Evolutionary conservation across 2,329 filamentous ascomycete genomes (phyloP).

Genomic region (Arachnomyces sp.): DNA sequence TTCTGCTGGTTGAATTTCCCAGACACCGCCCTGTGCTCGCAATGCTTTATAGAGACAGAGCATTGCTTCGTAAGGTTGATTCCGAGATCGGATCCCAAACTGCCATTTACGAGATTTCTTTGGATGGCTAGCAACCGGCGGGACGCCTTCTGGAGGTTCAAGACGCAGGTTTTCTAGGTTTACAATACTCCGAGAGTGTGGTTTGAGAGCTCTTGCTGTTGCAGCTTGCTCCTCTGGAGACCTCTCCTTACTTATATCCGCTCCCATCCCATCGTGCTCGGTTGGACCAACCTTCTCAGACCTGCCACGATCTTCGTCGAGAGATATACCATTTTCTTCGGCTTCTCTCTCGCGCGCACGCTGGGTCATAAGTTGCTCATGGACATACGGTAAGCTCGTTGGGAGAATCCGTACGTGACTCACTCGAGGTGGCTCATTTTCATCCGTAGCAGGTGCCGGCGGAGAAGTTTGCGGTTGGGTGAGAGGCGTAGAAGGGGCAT

Average conservation of each 20-base stretch:
- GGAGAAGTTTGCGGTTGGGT: constrained; percentile 11
- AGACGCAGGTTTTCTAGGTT: constrained; percentile 57
- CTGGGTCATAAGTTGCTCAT: constrained; percentile 78
- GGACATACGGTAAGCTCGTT: constrained; percentile 82
- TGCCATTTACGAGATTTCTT: constrained; percentile 84
- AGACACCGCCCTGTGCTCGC: constrained; percentile 78
- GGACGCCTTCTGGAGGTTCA: constrained; percentile 50
- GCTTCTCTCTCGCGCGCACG: constrained; percentile 27
- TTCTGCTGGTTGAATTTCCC: constrained; percentile 54
- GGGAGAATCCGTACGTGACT: constrained; percentile 89
- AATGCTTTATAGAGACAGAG: constrained; percentile 92
- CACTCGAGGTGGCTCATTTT: constrained; percentile 39
- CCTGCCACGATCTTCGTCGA: constrained; percentile 8
- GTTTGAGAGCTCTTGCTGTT: constrained; percentile 72
- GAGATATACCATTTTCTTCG: constrained; percentile 31
- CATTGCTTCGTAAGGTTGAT: constrained; percentile 88
- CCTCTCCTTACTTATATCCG: constrained; percentile 19
- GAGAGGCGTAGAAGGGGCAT: constrained; percentile 13
- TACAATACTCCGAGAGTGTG: constrained; percentile 67
- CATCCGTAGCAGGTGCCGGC: constrained; percentile 2
- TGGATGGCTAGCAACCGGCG: constrained; percentile 40
- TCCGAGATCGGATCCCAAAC: constrained; percentile 91
- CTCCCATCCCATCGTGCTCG: constrained; percentile 14
- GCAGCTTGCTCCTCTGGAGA: constrained; percentile 69
- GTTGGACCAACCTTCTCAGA: constrained; percentile 8